Evolutionary conservation across 1,284 basidiomycete species (phyloP).

Genomic region (Cystobasidium sp.): DNA sequence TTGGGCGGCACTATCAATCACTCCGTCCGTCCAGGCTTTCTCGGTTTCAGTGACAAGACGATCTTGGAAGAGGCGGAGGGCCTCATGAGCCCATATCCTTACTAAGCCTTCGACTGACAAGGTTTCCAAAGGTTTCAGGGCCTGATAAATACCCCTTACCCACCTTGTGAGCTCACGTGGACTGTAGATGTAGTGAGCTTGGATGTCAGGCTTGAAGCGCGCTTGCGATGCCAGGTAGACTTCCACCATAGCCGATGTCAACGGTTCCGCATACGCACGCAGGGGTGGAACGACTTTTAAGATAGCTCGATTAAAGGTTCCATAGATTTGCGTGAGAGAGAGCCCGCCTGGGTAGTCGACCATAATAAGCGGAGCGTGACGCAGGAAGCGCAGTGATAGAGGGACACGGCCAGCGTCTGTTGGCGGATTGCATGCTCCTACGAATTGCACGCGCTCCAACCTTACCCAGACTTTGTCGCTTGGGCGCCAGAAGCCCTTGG

Average conservation of each 20-base stretch:
- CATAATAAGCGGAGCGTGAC: conserved; percentile 98
- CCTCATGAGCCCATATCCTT: conserved; percentile 98
- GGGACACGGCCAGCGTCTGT: conserved; percentile 99
- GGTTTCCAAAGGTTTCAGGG: conserved; percentile 87
- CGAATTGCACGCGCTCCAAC: conserved; percentile 97
- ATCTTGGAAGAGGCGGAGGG: conserved; percentile 95
- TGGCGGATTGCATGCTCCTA: conserved; percentile 98
- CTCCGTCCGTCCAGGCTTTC: conserved; percentile 90
- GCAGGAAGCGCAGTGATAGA: conserved; percentile 92
- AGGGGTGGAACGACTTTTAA: conserved; percentile 95
- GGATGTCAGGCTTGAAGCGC: conserved; percentile 90
- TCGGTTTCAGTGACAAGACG: conserved; percentile 90
- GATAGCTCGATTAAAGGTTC: conserved; percentile 95
- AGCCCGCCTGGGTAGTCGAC: conserved; percentile 98
- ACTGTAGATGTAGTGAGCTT: conserved; percentile 99
- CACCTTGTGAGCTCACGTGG: conserved; percentile 98
- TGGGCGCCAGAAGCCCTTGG: conserved; percentile 92
- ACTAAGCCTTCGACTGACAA: conserved; percentile 92
- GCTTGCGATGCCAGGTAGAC: conserved; percentile 95
- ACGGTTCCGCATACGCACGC: conserved; percentile 87
- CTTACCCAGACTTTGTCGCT: conserved; percentile 96
- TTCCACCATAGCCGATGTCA: conserved; percentile 96
- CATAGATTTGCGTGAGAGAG: conserved; percentile 97
- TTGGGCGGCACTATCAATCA: conserved; percentile 82
- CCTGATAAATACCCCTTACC: conserved; percentile 97